A percentile compares a stretch with the other conserved stretches of the same genome.
These are phyloP conservation scores for Trichomonas vaginalis DNA, from an alignment of 208 protist genomes.

Conservation along the genomic window DNA sequence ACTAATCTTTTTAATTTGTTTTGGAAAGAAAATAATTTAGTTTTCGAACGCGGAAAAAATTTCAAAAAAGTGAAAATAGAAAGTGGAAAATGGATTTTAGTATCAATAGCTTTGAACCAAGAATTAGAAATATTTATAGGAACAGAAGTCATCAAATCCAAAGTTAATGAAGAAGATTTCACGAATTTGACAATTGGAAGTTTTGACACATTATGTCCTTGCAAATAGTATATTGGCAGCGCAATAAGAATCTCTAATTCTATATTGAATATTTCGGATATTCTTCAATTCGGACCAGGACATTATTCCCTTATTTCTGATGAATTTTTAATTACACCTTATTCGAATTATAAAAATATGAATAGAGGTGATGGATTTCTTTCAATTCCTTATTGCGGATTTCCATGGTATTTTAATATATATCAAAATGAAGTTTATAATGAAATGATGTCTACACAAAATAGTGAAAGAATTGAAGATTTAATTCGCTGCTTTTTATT, in stretches of 20 bases:
- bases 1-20: neutral
- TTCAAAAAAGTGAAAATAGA: neutral
- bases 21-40: neutral
- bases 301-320: neutral
- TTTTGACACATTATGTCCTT: neutral
- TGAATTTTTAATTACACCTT: neutral
- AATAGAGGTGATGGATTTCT: neutral
- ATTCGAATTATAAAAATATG: neutral
- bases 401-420: neutral
- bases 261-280: neutral
- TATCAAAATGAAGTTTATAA: neutral
- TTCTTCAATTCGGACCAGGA: neutral
- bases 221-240: neutral
- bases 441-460: neutral
- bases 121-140: neutral
- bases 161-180: neutral
- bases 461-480: neutral
- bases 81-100: neutral
- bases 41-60: neutral
- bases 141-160: neutral
- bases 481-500: neutral
- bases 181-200: neutral
- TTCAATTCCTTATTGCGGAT: neutral
- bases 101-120: neutral
- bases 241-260: neutral